Percentiles rank a stretch among this genome's conserved stretches.
Conservation (phyloP, 1,139 yeast species). For the Arxiozyma slooffiae region DNA sequence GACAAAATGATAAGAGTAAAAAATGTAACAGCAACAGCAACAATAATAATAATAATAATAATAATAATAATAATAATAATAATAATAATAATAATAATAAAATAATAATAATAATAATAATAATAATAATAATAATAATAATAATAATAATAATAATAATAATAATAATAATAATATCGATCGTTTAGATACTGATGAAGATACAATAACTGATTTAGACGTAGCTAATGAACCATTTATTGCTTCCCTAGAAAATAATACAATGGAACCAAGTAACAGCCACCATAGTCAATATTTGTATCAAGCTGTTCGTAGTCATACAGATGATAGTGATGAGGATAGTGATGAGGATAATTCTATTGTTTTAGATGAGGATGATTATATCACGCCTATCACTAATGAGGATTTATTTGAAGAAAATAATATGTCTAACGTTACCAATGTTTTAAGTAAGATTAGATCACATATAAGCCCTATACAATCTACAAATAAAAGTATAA, state of each 20-base stretch:
- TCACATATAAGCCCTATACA: conserved; percentile 5
- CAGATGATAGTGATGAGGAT: background rate
- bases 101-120: conserved; percentile 9
- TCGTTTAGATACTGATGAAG: conserved; percentile 3
- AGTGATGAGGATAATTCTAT: conserved; percentile 1
- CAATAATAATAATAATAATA: too few species aligned
- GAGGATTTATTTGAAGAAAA: conserved; percentile 4
- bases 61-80: too few species aligned
- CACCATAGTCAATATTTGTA: conserved; percentile 1
- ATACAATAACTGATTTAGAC: conserved; percentile 4
- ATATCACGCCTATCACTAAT: conserved; percentile 7
- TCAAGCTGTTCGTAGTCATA: background rate
- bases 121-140: background rate
- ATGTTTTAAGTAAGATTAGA: conserved; percentile 8
- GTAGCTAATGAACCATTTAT: conserved; percentile 1
- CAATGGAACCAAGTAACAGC: background rate
- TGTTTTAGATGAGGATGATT: conserved; percentile 6
- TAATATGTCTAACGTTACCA: conserved; percentile 5
- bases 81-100: background rate
- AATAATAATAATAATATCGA: background rate
- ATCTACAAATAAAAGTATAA: background rate
- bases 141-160: background rate
- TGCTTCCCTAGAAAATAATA: background rate
- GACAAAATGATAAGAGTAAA: background rate
- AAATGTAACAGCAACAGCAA: conserved; percentile 1